Conservation (phyloP, 768 basidiomycete species). For the Kwoniella europaea region DNA sequence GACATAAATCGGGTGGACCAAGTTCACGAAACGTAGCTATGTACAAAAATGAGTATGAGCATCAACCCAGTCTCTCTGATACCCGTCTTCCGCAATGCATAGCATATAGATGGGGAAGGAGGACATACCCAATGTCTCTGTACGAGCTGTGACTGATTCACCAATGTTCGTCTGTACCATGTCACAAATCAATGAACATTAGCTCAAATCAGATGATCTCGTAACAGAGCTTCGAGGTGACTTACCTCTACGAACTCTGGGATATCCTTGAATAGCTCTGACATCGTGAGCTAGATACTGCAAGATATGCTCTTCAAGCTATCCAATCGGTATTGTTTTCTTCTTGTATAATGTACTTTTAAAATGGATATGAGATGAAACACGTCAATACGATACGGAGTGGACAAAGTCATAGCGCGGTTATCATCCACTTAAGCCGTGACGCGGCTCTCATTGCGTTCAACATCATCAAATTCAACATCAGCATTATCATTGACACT, state of each 20-base stretch:
- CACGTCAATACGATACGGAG: neutral
- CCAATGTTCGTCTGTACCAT: slow-evolving; percentile 72
- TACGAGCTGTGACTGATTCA: slow-evolving; percentile 84
- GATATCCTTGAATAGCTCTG: slow-evolving; percentile 70
- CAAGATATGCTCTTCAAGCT: no score
- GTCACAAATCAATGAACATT: slow-evolving; percentile 4
- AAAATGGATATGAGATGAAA: neutral
- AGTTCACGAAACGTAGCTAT: slow-evolving; percentile 94
- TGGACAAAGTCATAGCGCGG: neutral
- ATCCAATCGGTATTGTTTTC: no score
- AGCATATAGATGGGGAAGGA: neutral
- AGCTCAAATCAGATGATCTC: slow-evolving; percentile 4
- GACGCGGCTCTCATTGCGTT: neutral
- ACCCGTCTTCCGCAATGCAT: no score
- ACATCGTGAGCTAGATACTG: slow-evolving; percentile 43
- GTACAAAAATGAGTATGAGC: neutral
- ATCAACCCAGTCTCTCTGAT: no score
- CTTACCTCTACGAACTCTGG: slow-evolving; percentile 95
- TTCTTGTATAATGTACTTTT: no score
- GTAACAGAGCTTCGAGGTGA: neutral
- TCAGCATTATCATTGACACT: neutral
- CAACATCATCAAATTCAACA: no score
- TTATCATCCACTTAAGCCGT: neutral
- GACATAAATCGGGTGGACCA: slow-evolving; percentile 94
- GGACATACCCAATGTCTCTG: slow-evolving; percentile 82